Conservation (phyloP, 1,284 basidiomycete species). For the Waitea zeae region DNA sequence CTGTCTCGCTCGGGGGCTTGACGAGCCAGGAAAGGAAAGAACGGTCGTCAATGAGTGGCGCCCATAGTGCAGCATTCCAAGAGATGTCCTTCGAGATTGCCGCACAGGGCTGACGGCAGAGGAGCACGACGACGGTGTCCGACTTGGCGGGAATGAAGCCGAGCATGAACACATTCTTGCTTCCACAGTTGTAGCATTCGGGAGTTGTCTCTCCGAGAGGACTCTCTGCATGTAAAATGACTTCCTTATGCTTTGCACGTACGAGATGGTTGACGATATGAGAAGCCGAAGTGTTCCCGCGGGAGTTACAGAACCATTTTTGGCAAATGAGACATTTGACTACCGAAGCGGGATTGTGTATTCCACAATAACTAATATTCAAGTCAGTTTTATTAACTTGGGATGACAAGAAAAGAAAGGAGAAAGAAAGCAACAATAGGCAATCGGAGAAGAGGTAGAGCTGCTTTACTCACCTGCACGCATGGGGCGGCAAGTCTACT, state of each 20-base stretch:
- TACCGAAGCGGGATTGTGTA: constrained; percentile 92
- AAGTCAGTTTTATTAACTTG: too few species aligned
- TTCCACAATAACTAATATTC: constrained; percentile 97
- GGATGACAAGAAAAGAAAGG: too few species aligned
- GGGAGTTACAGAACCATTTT: constrained; percentile 99
- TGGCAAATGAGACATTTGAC: constrained; percentile 93
- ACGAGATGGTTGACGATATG: constrained; percentile 99
- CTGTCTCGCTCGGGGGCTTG: constrained; percentile 89
- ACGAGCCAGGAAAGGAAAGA: constrained; percentile 98
- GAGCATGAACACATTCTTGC: constrained; percentile 98
- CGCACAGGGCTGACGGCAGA: constrained; percentile 97
- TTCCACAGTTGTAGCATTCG: constrained; percentile 99
- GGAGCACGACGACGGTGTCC: constrained; percentile 95
- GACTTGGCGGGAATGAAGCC: constrained; percentile 99
- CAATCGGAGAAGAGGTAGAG: too few species aligned
- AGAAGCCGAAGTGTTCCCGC: constrained; percentile 93
- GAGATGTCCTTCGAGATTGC: constrained; percentile 95
- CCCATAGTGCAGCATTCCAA: constrained; percentile 97
- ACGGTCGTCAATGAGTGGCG: constrained; percentile 94
- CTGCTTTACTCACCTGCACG: constrained; percentile 76
- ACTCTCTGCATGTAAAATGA: constrained; percentile 88
- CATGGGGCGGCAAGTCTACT: constrained; percentile 76
- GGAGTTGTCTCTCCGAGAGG: constrained; percentile 95
- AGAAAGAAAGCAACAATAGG: constrained; percentile 6
- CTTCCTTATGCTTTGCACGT: constrained; percentile 98